phyloP scores from a whole-genome alignment of 495 filamentous ascomycete species.

The Opeltia flavorubescens region DNA sequence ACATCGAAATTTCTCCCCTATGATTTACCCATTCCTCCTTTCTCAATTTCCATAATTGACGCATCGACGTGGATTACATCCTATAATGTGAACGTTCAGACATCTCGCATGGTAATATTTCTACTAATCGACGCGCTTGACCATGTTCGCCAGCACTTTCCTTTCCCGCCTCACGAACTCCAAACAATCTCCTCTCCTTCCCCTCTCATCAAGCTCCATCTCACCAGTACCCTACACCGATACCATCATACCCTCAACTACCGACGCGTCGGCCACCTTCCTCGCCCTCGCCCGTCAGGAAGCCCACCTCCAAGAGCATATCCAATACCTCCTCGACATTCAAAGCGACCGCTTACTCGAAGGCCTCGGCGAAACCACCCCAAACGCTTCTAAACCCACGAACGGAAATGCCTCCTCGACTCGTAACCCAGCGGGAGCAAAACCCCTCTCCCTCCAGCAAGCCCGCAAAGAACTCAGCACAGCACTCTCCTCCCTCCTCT shows the following conservation, averaged over 20 bases:
- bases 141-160: constrained; percentile 5
- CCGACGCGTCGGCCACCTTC: constrained; percentile 13
- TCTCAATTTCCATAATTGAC: no score
- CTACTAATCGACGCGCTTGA: constrained; percentile 1
- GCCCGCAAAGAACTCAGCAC: background rate
- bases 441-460: background rate
- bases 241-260: background rate
- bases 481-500: background rate
- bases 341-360: constrained; percentile 62
- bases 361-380: constrained; percentile 25
- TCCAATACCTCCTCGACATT: constrained; percentile 72
- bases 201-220: background rate
- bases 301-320: constrained; percentile 50
- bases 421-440: constrained; percentile 21
- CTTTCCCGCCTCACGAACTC: constrained; percentile 7
- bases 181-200: constrained; percentile 4
- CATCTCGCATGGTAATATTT: background rate
- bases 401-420: constrained; percentile 30
- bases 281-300: constrained; percentile 31
- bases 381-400: constrained; percentile 11
- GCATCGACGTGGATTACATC: no score
- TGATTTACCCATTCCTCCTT: background rate
- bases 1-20: no score
- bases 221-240: constrained; percentile 2
- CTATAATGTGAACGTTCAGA: no score